Evolutionary conservation across 805 yeast species (phyloP).

Genomic region (Candida khao-thaluensis): DNA sequence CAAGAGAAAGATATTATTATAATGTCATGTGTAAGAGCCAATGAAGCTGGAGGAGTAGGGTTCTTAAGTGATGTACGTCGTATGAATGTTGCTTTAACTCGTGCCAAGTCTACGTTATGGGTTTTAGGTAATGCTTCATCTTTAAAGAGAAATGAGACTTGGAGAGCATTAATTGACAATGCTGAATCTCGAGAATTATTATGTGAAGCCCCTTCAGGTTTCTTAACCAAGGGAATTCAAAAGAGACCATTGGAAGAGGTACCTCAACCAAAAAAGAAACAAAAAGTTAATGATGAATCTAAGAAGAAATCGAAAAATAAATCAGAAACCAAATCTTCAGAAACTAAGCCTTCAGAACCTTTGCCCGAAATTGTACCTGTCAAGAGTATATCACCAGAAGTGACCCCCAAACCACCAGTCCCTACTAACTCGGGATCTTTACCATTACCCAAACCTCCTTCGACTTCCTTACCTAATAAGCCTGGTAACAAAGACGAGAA

Average conservation of each 20-base stretch:
- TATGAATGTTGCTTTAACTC: constrained; percentile 95
- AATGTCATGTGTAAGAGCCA: constrained; percentile 93
- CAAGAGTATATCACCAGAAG: too few species aligned
- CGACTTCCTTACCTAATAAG: too few species aligned
- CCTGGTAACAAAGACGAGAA: too few species aligned
- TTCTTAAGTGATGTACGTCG: constrained; percentile 88
- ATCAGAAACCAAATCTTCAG: too few species aligned
- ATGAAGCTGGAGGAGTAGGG: constrained; percentile 68
- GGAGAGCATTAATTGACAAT: constrained; percentile 69
- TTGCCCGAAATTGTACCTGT: too few species aligned
- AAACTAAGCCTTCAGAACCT: too few species aligned
- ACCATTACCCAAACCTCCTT: too few species aligned
- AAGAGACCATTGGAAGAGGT: constrained; percentile 3
- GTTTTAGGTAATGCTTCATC: constrained; percentile 79
- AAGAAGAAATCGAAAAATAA: too few species aligned
- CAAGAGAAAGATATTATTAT: constrained; percentile 94
- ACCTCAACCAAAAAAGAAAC: background rate
- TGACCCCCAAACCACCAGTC: too few species aligned
- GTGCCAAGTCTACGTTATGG: constrained; percentile 93
- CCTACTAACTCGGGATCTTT: too few species aligned
- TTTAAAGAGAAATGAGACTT: constrained; percentile 60
- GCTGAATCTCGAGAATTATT: constrained; percentile 51
- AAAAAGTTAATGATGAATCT: too few species aligned
- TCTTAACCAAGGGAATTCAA: constrained; percentile 17
- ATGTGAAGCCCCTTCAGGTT: constrained; percentile 35